Conservation (phyloP, 1,284 basidiomycete species). For the Puccinia horiana region DNA sequence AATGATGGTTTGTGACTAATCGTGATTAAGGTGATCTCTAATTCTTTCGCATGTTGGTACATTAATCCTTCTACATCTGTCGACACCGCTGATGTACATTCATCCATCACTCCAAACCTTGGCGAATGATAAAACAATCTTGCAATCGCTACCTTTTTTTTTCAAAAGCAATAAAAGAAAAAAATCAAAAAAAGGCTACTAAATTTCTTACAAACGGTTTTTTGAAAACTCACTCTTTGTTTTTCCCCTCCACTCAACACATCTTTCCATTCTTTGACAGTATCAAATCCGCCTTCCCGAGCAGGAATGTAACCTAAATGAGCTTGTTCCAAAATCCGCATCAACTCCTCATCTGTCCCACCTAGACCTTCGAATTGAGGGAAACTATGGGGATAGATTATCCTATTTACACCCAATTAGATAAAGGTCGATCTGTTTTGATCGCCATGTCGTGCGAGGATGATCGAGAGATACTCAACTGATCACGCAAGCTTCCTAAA, state of each 20-base stretch:
- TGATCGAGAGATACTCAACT: constrained; percentile 62
- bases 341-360: constrained; percentile 70
- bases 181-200: neutral
- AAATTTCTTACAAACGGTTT: neutral
- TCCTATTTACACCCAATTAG: constrained; percentile 55
- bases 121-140: constrained; percentile 82
- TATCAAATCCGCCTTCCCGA: constrained; percentile 84
- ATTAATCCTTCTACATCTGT: constrained; percentile 93
- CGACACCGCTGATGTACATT: constrained; percentile 93
- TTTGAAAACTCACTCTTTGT: constrained; percentile 68
- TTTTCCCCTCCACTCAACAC: constrained; percentile 90
- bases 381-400: constrained; percentile 82
- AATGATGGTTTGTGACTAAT: constrained; percentile 80
- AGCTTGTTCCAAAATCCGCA: constrained; percentile 73
- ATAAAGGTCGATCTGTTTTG: neutral
- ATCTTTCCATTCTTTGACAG: constrained; percentile 93
- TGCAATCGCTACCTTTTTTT: constrained; percentile 73
- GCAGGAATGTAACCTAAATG: constrained; percentile 82
- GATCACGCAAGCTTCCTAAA: constrained; percentile 80
- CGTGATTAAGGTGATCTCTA: constrained; percentile 84
- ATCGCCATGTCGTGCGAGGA: constrained; percentile 38
- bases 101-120: constrained; percentile 66
- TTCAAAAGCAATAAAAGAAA: constrained; percentile 27
- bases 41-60: constrained; percentile 89
- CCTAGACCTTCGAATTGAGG: constrained; percentile 70